Evolutionary conservation across 2,329 filamentous ascomycete species (phyloP), one percentile per base, ranked within the genome.

Genomic region (Aspergillus fijiensis): DNA sequence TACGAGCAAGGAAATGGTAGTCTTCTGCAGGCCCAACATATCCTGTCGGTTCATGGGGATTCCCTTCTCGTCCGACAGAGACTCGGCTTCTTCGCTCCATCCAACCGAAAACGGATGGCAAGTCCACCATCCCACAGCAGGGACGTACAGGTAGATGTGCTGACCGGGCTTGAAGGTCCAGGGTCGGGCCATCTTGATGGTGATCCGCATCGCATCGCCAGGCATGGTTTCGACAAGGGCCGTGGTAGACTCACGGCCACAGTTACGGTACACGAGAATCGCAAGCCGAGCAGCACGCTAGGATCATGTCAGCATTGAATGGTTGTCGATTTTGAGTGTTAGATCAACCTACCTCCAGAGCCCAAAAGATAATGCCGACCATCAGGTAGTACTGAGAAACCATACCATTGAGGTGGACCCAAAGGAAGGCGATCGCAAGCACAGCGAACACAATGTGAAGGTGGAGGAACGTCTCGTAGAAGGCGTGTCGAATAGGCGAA

Each of bases 381-480:
- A 92, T 81, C 68, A 96, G 83, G 82, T 90, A 96, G 1, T 87
- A 82, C 50, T 90, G 80, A 71, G 94, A 89, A 3, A 89, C 84
- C 5, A 92, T 79, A 4, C 81, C 76, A 29, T 91, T 85, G 10
- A 90, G 87, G 79, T 98, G 95, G 42, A 93, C 80, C 84, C 88
- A 95, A 9, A 93, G 87, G 69, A 87, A 88, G 59, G 85, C 81
- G 54, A 97, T 84, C 51, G 82, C 80, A 57, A 91, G 72, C 39
- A 89, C 75, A 45, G 88, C 92, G 54, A 96, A 79, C 42, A 90
- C 75, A 67, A 96, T 92, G 78, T 98, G 95, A 31, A 89, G 77
- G 72, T 90, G 91, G 68, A 98, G 84, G 79, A 99, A 99, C 1
- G 92, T 96, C 79, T 99, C 95, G 79, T 99, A 99, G 74, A 96